Evolutionary conservation across 2,329 filamentous ascomycete genomes (phyloP), one percentile per base, ranked within the genome.

Genomic region (Monosporascus sp.): DNA sequence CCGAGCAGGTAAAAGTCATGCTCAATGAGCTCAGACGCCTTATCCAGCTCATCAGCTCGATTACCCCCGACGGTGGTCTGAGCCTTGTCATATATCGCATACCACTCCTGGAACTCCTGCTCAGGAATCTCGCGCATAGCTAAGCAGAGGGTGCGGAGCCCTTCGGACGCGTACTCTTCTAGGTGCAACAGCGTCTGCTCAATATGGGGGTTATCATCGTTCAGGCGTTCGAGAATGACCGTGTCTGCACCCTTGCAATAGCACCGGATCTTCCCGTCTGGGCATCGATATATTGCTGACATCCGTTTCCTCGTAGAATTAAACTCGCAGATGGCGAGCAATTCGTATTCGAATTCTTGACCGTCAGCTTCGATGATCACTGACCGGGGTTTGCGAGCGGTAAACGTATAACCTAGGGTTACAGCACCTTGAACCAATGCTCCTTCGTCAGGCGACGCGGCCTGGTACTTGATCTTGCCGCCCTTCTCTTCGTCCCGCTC

Each of bases 211-310:
- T 96, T 96, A 60, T 94, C 82, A 41, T 88, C 81, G 58, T 86
- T 84, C 15, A 99, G 78, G 20, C 95, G 88, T 70, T 99, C 95
- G 50, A 99, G 75, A 61, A 99, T 99, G 49, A 99, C 94, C 2
- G 94, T 99, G 69, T 99, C 94, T 46, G 94, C 94, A 63, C 94
- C 94, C 74, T 99, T 99, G 74, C 87, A 93, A 72, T 97, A 99
- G 63, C 90, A 85, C 49, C 94, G 81, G 55, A 99, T 88, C 74
- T 94, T 96, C 57, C 94, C 94, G 73, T 97, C 93, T 0, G 94
- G 94, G 66, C 93, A 97, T 50, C 95, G 85, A 75, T 95, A 97
- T 60, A 99, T 95, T 22, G 93, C 89, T 7, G 94, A 97, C 94
- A 99, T 99, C 60, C 94, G 82, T 75, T 99, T 99, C 63, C 94